Evolutionary conservation across 1,139 yeast genomes (phyloP), one percentile per base, ranked within the genome.

Genomic region (Hyphopichia wangnamkhiaoensis): DNA sequence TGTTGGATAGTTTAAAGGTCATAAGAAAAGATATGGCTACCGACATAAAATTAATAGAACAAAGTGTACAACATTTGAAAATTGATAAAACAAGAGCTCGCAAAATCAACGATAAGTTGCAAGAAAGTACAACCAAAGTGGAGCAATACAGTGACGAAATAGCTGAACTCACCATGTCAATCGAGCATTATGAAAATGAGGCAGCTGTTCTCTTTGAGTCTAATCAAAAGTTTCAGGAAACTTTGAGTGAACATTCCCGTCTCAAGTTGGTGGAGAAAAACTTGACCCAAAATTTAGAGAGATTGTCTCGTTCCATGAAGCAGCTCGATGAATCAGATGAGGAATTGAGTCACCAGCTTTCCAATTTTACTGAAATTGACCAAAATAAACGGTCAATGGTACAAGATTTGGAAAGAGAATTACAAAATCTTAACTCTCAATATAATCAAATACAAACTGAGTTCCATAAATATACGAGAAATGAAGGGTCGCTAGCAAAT

Each of bases 201-300:
- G 77, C 90, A 2, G 84, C 85, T 36, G 60, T 59, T 10, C 65
- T 91, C 6, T 89, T 90, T 59, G 79, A 79, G 34, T 75, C 89
- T 1, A 87, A 89, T 55, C 96, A 89, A 58, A 84, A 82, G 44
- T 90, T 86, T 53, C 96, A 90, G 56, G 74, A 80, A 43, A 80
- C 82, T 1, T 58, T 89, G 21, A 81, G 85, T 30, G 79, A 79
- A 47, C 61, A 81, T 23, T 89, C 85, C 32, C 81, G 79, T 44
- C 59, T 83, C 33, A 63, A 3, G 46, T 52, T 3, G 31, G 18
- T 17, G 4, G 31, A 23, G 6, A 7, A 9, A 5, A 35, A 35
- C n/a, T 31, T 35, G 14, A 16, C 18, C 6, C 29, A n/a, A 6
- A 30, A 17, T 25, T n/a, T 35, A 10, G 19, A 25, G 9, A 20